Base-by-base conservation (phyloP, 352 stramenopile species). In the Globisporangium carolinianum region DNA sequence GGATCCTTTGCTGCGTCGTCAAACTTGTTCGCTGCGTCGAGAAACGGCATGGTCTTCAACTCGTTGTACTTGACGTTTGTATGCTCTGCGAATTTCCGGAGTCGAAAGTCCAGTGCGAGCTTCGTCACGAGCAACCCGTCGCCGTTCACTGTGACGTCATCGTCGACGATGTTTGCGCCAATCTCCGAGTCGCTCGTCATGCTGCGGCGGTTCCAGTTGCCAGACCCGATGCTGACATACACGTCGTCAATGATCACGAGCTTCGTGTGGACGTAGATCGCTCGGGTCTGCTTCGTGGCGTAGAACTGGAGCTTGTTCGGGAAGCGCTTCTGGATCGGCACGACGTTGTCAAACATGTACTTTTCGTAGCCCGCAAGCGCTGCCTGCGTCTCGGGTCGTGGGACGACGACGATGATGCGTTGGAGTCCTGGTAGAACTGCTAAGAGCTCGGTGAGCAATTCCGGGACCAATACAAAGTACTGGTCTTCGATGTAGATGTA, bases 401-500 rank as follows among this genome's bases (percentile, higher is more conserved):
- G 68, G 2, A 65, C 60, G 7, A 89, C 59, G 6, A 89, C 73
- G 17, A 87, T 67, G 9, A 89, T 47, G 12, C 65, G 55, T 42
- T 87, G 67, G 10, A 89, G 47, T 12, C 35, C 56, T 2, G 75
- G 76, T 15, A 87, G 56, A 1, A 76, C 65, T 17, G 73, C 63
- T 14, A 87, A 43, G 6, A 89, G 53, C 0, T 69, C 73, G 8
- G 72, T 57, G 0, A 85, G 52, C 6, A 87, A 50, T 47, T 80
- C 57, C 0, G 73, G 75, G 4, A 87, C 73, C 32, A 70, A 53
- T 0, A 83, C 61, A 45, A 87, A 84, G 65, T 87, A 87, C 65
- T 87, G 76, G 56, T 87, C 76, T 46, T 87, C 74, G 24, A 87
- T 78, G 66, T 83, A 87, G 39, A 87, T 76, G 49, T 71, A 87